Base-by-base conservation (phyloP, 495 filamentous ascomycete species). In the Tuber brumale region DNA sequence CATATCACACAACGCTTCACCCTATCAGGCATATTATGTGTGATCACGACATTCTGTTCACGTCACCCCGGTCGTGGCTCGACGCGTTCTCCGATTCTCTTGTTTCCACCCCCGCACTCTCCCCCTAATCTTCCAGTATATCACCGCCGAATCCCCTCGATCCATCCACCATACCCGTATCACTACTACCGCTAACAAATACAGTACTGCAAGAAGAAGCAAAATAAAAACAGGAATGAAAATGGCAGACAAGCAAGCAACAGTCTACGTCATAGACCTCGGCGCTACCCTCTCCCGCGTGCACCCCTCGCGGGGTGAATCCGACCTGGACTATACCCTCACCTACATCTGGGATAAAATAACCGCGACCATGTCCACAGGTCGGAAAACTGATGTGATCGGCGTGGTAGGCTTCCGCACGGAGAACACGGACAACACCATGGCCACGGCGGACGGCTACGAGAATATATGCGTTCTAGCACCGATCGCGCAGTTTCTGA, bases 271-370 rank as follows among this genome's bases (percentile, higher is more conserved):
- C 80, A 84, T 99, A 71, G 95, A 98, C 84, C 87, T 97, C 39
- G 94, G 93, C 71, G 85, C 84, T 77, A 93, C 95, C 31, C 98
- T 97, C 93, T 91, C 88, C 70, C 86, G 92, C 81, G 88, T 87
- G 76, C 88, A 89, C 77, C 86, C 91, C 57, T 86, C 94, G 90
- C n/a, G 90, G 96, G 80, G 84, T 10, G 87, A 94, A 81, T 91
- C 92, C 23, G 92, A 98, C 84, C 89, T 98, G 6, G 93, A 97
- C 74, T 98, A 89, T 87, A 88, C 90, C 31, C 91, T 98, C 92
- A 89, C 89, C 74, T 99, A 97, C 87, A 89, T 99, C 71, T 99
- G 95, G 95, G 95, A 97, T 84, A 94, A 91, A 80, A 96, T 98
- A 80, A 93, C 93, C 1, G 90, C 88, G 35, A 97, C 93, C 16